Evolutionary conservation across 2,329 filamentous ascomycete genomes (phyloP).

Genomic region (Sclerotinia trifoliorum): DNA sequence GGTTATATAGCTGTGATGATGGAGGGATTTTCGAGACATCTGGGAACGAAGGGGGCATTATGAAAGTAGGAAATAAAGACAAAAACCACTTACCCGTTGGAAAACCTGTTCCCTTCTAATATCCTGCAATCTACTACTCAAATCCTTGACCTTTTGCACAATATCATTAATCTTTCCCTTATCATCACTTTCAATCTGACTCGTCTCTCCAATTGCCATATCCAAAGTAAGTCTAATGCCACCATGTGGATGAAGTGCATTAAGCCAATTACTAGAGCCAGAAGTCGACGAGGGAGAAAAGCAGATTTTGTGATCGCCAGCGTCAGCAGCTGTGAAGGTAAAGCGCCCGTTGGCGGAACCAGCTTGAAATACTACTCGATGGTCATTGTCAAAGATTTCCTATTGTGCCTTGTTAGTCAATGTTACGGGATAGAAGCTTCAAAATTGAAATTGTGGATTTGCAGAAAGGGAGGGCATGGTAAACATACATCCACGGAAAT

Average conservation of each 20-base stretch:
- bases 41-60: neutral
- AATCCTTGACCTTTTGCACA: constrained; percentile 80
- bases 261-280: constrained; percentile 70
- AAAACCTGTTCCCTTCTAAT: constrained; percentile 94
- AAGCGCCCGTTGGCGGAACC: constrained; percentile 77
- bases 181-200: constrained; percentile 88
- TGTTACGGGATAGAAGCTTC: constrained; percentile 10
- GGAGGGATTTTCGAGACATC: neutral
- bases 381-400: constrained; percentile 96
- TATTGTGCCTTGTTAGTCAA: constrained; percentile 37
- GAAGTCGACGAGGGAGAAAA: constrained; percentile 80
- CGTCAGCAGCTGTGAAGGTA: constrained; percentile 91
- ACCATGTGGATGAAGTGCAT: constrained; percentile 61
- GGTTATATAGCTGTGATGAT: no score
- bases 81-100: constrained; percentile 65
- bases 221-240: constrained; percentile 84
- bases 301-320: constrained; percentile 95
- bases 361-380: constrained; percentile 88
- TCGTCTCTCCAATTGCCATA: constrained; percentile 90
- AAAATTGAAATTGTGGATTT: constrained; percentile 21
- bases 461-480: constrained; percentile 7
- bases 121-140: constrained; percentile 84
- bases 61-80: neutral
- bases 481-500: constrained; percentile 79
- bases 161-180: constrained; percentile 92